These are phyloP conservation scores for Pleurotus djamor DNA, from an alignment of 768 basidiomycete genomes.

Conservation along the genomic window DNA sequence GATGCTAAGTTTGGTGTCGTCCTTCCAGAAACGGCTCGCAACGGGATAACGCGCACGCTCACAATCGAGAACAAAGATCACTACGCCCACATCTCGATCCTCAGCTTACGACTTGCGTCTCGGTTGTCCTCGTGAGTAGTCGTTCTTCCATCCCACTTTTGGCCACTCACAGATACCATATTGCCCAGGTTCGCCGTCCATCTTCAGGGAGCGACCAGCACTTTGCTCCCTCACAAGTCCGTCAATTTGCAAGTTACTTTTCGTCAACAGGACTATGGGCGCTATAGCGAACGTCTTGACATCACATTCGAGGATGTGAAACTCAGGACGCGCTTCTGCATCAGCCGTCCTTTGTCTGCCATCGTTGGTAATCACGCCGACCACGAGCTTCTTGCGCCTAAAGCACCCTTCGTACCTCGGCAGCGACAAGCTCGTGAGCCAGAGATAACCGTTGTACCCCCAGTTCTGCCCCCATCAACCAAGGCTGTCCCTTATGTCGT, in stretches of 20 bases:
- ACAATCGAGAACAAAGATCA: slow-evolving; percentile 25
- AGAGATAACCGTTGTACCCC: slow-evolving; percentile 27
- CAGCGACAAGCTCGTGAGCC: slow-evolving; percentile 20
- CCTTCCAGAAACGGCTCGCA: slow-evolving; percentile 26
- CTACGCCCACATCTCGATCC: slow-evolving; percentile 23
- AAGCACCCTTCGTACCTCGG: slow-evolving; percentile 35
- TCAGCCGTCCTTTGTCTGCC: slow-evolving; percentile 41
- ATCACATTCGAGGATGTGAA: slow-evolving; percentile 38
- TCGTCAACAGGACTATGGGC: slow-evolving; percentile 35
- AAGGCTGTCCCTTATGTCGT: slow-evolving; percentile 36
- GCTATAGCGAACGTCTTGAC: slow-evolving; percentile 46
- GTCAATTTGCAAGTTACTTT: slow-evolving; percentile 27
- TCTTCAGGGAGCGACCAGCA: slow-evolving; percentile 9
- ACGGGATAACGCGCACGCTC: slow-evolving; percentile 15
- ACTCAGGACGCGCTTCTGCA: slow-evolving; percentile 36
- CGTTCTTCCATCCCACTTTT: background rate
- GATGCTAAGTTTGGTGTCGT: slow-evolving; percentile 52
- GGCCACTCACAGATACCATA: background rate
- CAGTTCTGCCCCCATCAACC: slow-evolving; percentile 34
- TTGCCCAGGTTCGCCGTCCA: slow-evolving; percentile 22
- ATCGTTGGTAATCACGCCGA: slow-evolving; percentile 49
- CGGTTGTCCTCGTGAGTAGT: slow-evolving; percentile 19
- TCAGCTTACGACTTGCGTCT: slow-evolving; percentile 25
- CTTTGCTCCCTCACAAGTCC: slow-evolving; percentile 18
- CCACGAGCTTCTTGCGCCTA: slow-evolving; percentile 43